A percentile compares a stretch with the other conserved stretches of the same genome.
Evolutionary conservation across 139 green algal species (phyloP).

Genomic region (Micractinium sp.): DNA sequence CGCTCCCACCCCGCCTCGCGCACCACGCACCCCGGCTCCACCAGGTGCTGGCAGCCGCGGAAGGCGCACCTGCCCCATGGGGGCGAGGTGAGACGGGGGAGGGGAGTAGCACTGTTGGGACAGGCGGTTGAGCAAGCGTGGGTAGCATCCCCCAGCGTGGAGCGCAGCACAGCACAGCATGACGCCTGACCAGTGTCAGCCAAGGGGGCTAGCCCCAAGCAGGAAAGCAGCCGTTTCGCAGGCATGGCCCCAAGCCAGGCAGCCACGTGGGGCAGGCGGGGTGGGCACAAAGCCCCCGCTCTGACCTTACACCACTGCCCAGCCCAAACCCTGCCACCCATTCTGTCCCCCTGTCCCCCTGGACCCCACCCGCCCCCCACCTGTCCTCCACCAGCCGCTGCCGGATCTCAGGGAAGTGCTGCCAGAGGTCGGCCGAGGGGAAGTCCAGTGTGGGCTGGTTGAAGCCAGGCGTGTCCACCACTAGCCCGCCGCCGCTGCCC

Average conservation of each 20-base stretch:
- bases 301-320: too few species aligned
- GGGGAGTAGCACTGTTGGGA: background rate
- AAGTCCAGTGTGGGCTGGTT: conserved; percentile 77
- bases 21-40: conserved; percentile 89
- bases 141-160: too few species aligned
- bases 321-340: background rate
- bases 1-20: conserved; percentile 66
- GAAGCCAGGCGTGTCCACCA: conserved; percentile 96
- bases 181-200: too few species aligned
- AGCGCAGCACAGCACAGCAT: too few species aligned
- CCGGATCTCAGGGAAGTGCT: conserved; percentile 71
- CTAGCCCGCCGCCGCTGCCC: conserved; percentile 65
- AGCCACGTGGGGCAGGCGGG: background rate
- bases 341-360: background rate
- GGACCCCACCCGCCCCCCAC: background rate
- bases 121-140: background rate
- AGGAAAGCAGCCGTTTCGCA: too few species aligned
- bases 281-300: background rate
- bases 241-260: too few species aligned
- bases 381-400: conserved; percentile 29
- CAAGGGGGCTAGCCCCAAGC: too few species aligned
- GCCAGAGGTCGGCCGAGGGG: conserved; percentile 44
- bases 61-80: conserved; percentile 73
- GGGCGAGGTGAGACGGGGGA: background rate
- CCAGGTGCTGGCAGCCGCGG: conserved; percentile 86